Evolutionary conservation across 2,329 filamentous ascomycete species (phyloP).

Genomic region (Ascochyta clinopodiicola): DNA sequence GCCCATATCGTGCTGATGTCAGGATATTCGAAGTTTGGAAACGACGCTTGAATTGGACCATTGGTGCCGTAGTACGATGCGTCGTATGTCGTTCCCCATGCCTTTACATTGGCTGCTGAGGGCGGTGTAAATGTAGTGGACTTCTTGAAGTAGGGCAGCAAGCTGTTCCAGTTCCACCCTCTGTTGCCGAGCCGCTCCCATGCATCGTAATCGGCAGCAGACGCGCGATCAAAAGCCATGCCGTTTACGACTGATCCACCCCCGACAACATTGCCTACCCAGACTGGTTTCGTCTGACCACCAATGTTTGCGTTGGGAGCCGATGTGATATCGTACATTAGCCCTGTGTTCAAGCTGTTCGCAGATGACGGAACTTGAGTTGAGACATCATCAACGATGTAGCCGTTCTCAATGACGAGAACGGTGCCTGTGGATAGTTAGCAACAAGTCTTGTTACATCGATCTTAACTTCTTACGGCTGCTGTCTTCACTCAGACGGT

Average conservation of each 20-base stretch:
- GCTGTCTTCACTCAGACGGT: conserved; percentile 38
- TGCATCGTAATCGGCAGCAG: conserved; percentile 53
- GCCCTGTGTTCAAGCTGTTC: conserved; percentile 28
- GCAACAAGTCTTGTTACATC: background rate
- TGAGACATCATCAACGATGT: conserved; percentile 29
- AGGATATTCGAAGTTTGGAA: conserved; percentile 35
- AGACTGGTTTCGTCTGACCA: conserved; percentile 22
- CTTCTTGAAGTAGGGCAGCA: conserved; percentile 43
- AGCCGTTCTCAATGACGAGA: conserved; percentile 38
- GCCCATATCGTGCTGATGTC: conserved; percentile 30
- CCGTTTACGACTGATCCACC: conserved; percentile 49
- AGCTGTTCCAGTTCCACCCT: conserved; percentile 50
- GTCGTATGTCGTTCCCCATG: conserved; percentile 37
- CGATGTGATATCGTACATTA: conserved; percentile 36
- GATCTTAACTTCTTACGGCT: conserved; percentile 16
- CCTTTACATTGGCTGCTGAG: conserved; percentile 9
- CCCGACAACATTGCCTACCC: conserved; percentile 41
- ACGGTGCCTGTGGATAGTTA: conserved; percentile 30
- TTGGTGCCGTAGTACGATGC: conserved; percentile 31
- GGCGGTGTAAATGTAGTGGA: conserved; percentile 35
- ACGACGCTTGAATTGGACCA: conserved; percentile 34
- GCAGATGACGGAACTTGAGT: conserved; percentile 32
- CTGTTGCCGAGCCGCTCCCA: conserved; percentile 65
- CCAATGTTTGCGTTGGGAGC: conserved; percentile 27
- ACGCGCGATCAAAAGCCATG: conserved; percentile 48